Percentiles rank a stretch among this genome's conserved stretches.
Conservation (phyloP, 192 early-diverging fungal genomes). For the Rhizoclosmatium sp. region DNA sequence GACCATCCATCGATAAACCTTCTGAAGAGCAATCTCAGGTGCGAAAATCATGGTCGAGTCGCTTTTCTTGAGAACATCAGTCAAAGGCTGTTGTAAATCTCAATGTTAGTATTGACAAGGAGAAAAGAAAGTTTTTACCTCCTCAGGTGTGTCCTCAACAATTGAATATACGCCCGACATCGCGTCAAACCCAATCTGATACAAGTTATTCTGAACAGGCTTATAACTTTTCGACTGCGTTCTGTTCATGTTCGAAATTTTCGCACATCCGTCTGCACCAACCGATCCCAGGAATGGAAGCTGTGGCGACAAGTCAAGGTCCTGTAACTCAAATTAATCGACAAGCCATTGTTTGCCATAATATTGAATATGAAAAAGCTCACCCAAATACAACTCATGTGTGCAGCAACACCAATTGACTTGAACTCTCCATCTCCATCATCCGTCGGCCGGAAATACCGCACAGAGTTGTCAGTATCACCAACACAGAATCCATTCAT, state of each 20-base stretch:
- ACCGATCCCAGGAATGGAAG: conserved; percentile 44
- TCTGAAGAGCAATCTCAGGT: conserved; percentile 50
- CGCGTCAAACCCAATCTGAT: conserved; percentile 40
- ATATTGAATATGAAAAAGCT: neutral
- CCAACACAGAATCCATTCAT: conserved; percentile 35
- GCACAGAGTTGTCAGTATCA: conserved; percentile 42
- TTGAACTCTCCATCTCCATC: conserved; percentile 33
- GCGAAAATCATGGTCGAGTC: conserved; percentile 40
- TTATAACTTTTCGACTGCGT: conserved; percentile 18
- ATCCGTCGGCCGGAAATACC: conserved; percentile 35
- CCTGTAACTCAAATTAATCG: conserved; percentile 15
- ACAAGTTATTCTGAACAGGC: conserved; percentile 35
- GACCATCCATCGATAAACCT: conserved; percentile 19
- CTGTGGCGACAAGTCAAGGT: conserved; percentile 33
- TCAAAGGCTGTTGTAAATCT: conserved; percentile 9
- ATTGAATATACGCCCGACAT: conserved; percentile 24
- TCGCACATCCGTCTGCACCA: conserved; percentile 48
- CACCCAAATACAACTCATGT: conserved; percentile 32
- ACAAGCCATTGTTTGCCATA: neutral
- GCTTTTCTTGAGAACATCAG: conserved; percentile 31
- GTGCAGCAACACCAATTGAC: neutral
- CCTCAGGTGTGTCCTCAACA: conserved; percentile 34
- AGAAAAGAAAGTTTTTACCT: conserved; percentile 28
- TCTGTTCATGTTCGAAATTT: conserved; percentile 45
- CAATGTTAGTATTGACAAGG: neutral